These are phyloP conservation scores for Neonectria coccinea DNA, from an alignment of 2,329 filamentous ascomycete species.

Conservation along the genomic window DNA sequence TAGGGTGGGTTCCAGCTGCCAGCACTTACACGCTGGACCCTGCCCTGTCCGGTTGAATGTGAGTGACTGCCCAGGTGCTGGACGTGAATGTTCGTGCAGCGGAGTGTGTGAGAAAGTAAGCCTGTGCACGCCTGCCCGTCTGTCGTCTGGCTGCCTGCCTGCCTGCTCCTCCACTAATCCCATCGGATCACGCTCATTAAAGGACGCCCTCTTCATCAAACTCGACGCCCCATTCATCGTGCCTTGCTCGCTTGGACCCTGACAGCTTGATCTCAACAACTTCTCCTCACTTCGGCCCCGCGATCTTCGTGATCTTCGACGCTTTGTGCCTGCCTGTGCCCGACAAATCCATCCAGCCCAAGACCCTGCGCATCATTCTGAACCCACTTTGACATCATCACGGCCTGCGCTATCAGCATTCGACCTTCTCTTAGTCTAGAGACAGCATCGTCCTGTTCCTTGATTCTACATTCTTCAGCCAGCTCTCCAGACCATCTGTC, in stretches of 20 bases:
- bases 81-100: background rate
- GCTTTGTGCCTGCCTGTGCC: background rate
- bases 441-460: background rate
- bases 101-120: background rate
- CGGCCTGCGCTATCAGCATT: constrained; percentile 30
- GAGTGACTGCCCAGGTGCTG: background rate
- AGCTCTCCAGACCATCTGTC: constrained; percentile 28
- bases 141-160: constrained; percentile 3
- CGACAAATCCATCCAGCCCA: constrained; percentile 7
- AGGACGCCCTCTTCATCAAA: constrained; percentile 27
- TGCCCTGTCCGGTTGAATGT: background rate
- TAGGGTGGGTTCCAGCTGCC: constrained; percentile 11
- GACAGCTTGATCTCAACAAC: constrained; percentile 5
- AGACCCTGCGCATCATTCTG: constrained; percentile 17
- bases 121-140: background rate
- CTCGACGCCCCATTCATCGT: constrained; percentile 17
- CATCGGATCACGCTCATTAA: constrained; percentile 30
- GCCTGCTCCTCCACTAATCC: constrained; percentile 14
- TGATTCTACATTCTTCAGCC: constrained; percentile 22
- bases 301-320: constrained; percentile 3
- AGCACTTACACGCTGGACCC: constrained; percentile 22
- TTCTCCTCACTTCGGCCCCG: constrained; percentile 9
- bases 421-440: too few species aligned
- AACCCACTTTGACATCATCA: constrained; percentile 11
- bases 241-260: background rate